These are phyloP conservation scores for Phaffomyces thermotolerans DNA, from an alignment of 805 yeast genomes.

Conservation along the genomic window DNA sequence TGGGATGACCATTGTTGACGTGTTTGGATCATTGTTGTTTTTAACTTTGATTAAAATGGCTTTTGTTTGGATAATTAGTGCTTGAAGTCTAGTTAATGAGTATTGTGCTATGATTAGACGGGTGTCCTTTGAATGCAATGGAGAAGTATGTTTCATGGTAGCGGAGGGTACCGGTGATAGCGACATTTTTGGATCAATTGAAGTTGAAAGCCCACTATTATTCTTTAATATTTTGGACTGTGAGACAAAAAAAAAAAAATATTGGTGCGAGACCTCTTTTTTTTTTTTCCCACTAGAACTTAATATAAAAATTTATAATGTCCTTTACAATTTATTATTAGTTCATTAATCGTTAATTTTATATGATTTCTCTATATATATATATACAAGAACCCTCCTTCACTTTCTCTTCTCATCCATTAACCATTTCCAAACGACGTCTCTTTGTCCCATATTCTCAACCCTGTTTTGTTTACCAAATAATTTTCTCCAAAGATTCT, in stretches of 20 bases:
- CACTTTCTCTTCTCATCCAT: constrained; percentile 36
- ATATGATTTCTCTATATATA: background rate
- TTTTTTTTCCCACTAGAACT: no score
- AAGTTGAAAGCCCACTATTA: no score
- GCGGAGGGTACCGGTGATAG: constrained; percentile 15
- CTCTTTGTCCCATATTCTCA: constrained; percentile 28
- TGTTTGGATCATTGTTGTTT: background rate
- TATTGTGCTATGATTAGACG: constrained; percentile 50
- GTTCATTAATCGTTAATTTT: background rate
- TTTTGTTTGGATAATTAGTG: constrained; percentile 28
- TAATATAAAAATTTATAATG: no score
- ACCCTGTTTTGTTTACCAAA: constrained; percentile 1
- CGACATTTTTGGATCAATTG: background rate
- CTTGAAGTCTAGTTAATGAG: constrained; percentile 38
- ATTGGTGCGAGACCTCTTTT: no score
- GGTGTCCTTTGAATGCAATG: constrained; percentile 42
- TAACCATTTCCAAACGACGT: constrained; percentile 50
- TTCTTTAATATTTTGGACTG: no score
- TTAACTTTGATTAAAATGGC: constrained; percentile 13
- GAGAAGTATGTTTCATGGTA: constrained; percentile 22
- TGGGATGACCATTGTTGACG: constrained; percentile 8
- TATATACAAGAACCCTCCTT: background rate
- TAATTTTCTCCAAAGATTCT: constrained; percentile 16
- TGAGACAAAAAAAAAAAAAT: no score
- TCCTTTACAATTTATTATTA: no score